Base-by-base conservation (phyloP, 2,329 filamentous ascomycete species). In the Lachnellula hyalina region DNA sequence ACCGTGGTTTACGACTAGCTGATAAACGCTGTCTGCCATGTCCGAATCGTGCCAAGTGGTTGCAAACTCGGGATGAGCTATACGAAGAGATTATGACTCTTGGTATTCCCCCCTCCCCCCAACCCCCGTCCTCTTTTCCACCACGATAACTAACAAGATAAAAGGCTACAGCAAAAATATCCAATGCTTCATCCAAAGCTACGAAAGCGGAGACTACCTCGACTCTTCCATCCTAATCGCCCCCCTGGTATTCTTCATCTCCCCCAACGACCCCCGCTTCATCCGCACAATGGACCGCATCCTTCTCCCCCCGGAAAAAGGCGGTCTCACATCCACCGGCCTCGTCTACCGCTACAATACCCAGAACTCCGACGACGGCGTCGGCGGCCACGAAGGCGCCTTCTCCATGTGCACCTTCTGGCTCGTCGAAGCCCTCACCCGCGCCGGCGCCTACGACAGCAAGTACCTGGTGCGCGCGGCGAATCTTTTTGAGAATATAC, bases 341-440 rank as follows among this genome's bases (percentile, higher is more conserved):
- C 76, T 91, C 25, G 87, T 91, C 3, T 90, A 87, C 66, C 80
- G 88, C 45, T 91, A 91, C 68, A 82, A 91, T 62, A 86, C 84
- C 0, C 74, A 83, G 5, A 72, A 83, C 25, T 82, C 85, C 2
- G 81, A 89, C 52, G 87, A 91, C 64, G 87, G 85, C 85, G 85
- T 91, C 8, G 86, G 86, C 38, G 87, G 87, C 17, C 77, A 80
- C 50, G 87, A 91, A 71, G 88, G 88, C 21, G 86, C 87, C 19
- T 91, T 91, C 67, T 84, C 80, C 65, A 90, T 91, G 86, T 90
- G 87, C 66, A 91, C 87, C 0, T 91, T 91, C 68, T 91, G 88
- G 88, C 80, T 90, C 0, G 86, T 91, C 12, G 88, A 91, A 71
- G 86, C 87, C 23, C 78, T 91, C 72, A 89, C 86, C 32, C 78